phyloP scores from a whole-genome alignment of 2,329 filamentous ascomycete genomes.

The Macrophomina phaseolina region DNA sequence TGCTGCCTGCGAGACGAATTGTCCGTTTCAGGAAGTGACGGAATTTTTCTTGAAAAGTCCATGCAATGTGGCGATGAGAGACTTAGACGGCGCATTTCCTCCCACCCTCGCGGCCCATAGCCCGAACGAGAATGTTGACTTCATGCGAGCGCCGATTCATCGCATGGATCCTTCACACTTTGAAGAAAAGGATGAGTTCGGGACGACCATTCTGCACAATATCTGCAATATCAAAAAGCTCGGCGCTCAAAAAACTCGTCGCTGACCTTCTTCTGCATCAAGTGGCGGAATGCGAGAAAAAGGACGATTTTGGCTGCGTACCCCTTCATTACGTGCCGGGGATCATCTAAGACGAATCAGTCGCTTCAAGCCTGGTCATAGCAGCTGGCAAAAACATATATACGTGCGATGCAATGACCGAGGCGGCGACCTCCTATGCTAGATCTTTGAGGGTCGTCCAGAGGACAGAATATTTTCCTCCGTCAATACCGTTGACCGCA shows the following conservation, averaged over 20 bases:
- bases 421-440: background rate
- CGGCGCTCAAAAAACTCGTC: background rate
- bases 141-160: background rate
- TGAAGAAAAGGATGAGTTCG: background rate
- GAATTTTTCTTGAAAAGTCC: background rate
- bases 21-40: background rate
- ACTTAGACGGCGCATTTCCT: background rate
- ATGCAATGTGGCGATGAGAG: background rate
- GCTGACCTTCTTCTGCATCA: background rate
- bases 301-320: background rate
- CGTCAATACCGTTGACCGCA: fast-evolving
- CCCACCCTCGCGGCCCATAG: background rate
- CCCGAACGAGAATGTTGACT: background rate
- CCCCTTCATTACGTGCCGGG: background rate
- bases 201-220: background rate
- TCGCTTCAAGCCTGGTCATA: background rate
- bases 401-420: background rate
- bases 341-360: background rate
- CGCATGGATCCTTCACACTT: background rate
- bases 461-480: background rate
- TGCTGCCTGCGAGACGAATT: background rate
- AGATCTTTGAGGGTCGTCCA: background rate
- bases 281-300: background rate
- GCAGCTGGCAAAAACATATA: background rate
- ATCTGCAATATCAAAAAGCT: background rate